phyloP scores from a whole-genome alignment of 495 filamentous ascomycete species.

The Friedmanniomyces simplex region DNA sequence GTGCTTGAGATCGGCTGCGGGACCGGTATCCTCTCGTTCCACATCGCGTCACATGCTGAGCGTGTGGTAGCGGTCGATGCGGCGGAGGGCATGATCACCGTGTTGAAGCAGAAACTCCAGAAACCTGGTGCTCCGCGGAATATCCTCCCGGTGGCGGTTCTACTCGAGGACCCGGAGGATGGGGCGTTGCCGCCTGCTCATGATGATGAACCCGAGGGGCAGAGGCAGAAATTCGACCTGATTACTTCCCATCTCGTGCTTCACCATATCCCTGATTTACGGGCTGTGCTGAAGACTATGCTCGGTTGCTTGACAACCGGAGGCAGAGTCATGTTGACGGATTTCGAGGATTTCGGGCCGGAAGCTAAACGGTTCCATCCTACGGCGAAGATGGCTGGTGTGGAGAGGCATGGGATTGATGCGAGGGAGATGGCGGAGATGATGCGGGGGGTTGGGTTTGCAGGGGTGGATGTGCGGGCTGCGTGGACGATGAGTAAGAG shows the following conservation, averaged over 20 bases:
- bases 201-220: constrained; percentile 8
- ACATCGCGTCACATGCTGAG: constrained; percentile 34
- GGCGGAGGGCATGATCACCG: constrained; percentile 43
- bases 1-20: constrained; percentile 50
- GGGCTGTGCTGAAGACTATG: constrained; percentile 33
- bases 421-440: constrained; percentile 31
- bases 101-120: constrained; percentile 35
- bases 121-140: constrained; percentile 10
- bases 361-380: constrained; percentile 44
- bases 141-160: constrained; percentile 22
- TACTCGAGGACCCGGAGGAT: constrained; percentile 32
- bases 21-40: constrained; percentile 43
- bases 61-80: constrained; percentile 41
- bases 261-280: constrained; percentile 43
- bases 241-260: constrained; percentile 43
- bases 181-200: background rate
- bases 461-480: constrained; percentile 33
- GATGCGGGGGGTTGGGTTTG: constrained; percentile 39
- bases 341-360: constrained; percentile 48
- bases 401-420: constrained; percentile 44
- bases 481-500: constrained; percentile 39
- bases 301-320: constrained; percentile 36
- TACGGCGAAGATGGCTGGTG: constrained; percentile 39
- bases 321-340: constrained; percentile 41
- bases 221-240: constrained; percentile 36